These are phyloP conservation scores for Sclerotinia subarctica DNA, from an alignment of 2,329 filamentous ascomycete genomes.

Conservation along the genomic window DNA sequence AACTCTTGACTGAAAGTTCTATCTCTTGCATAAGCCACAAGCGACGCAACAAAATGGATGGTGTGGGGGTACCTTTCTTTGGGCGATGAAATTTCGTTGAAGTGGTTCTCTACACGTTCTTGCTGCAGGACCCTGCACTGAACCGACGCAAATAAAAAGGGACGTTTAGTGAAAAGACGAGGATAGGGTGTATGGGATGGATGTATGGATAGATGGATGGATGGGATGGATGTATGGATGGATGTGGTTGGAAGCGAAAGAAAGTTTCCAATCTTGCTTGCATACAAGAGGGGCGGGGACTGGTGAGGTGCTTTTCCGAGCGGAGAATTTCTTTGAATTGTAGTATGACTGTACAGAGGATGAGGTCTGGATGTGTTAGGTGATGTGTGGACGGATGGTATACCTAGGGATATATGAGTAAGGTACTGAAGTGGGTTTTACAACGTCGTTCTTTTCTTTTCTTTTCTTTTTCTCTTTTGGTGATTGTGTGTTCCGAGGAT, in stretches of 20 bases:
- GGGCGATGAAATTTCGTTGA: background rate
- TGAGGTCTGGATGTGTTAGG: background rate
- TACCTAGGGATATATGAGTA: constrained; percentile 3
- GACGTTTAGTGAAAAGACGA: background rate
- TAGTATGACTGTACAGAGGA: too few species aligned
- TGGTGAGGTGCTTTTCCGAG: constrained; percentile 14
- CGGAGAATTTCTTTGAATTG: background rate
- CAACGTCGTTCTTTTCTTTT: constrained; percentile 4
- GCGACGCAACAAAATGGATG: background rate
- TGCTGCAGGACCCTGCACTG: constrained; percentile 3
- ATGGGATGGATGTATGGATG: background rate
- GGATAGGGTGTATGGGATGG: background rate
- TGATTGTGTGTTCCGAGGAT: constrained; percentile 3
- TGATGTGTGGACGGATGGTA: constrained; percentile 9
- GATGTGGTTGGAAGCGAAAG: background rate
- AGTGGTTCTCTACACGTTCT: constrained; percentile 14
- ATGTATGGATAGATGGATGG: background rate
- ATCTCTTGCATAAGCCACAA: constrained; percentile 21
- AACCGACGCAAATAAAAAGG: background rate
- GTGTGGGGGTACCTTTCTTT: constrained; percentile 6
- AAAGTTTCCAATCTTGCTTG: constrained; percentile 7
- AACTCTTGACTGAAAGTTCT: constrained; percentile 14
- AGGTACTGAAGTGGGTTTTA: constrained; percentile 17
- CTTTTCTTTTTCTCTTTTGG: background rate
- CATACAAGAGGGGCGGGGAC: constrained; percentile 20